A percentile compares a stretch with the other conserved stretches of the same genome.
Conservation (phyloP, 768 basidiomycete species). For the Suillus occidentalis region DNA sequence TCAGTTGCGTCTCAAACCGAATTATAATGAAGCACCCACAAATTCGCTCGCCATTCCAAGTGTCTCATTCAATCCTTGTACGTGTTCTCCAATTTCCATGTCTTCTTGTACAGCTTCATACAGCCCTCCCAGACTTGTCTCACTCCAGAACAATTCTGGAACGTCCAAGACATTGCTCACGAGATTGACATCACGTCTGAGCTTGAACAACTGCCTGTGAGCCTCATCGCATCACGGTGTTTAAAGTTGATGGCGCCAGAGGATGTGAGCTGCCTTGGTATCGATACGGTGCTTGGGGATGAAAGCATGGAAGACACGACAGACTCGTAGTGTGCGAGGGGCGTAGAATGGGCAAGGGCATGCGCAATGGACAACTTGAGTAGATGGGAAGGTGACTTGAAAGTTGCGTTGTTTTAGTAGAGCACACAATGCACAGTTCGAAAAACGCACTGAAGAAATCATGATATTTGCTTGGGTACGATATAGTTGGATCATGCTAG, state of each 20-base stretch:
- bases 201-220: conserved; percentile 85
- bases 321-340: conserved; percentile 85
- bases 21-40: conserved; percentile 52
- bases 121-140: conserved; percentile 83
- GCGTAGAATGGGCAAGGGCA: conserved; percentile 91
- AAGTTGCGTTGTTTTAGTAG: conserved; percentile 48
- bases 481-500: conserved; percentile 81
- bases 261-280: conserved; percentile 79
- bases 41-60: conserved; percentile 86
- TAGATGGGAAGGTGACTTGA: conserved; percentile 88
- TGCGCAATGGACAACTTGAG: conserved; percentile 93
- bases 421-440: background rate
- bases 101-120: conserved; percentile 95
- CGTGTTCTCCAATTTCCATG: conserved; percentile 85
- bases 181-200: conserved; percentile 86
- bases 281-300: conserved; percentile 71
- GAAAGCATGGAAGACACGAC: conserved; percentile 77
- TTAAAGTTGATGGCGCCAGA: conserved; percentile 76
- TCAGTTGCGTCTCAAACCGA: background rate
- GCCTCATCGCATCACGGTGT: conserved; percentile 79
- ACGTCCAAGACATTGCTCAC: conserved; percentile 93
- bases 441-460: conserved; percentile 85
- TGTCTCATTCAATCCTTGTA: conserved; percentile 85
- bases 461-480: conserved; percentile 90
- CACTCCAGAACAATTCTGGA: conserved; percentile 93